Evolutionary conservation across 2,329 filamentous ascomycete genomes (phyloP), one percentile per base, ranked within the genome.

Genomic region (Fusarium sp.): DNA sequence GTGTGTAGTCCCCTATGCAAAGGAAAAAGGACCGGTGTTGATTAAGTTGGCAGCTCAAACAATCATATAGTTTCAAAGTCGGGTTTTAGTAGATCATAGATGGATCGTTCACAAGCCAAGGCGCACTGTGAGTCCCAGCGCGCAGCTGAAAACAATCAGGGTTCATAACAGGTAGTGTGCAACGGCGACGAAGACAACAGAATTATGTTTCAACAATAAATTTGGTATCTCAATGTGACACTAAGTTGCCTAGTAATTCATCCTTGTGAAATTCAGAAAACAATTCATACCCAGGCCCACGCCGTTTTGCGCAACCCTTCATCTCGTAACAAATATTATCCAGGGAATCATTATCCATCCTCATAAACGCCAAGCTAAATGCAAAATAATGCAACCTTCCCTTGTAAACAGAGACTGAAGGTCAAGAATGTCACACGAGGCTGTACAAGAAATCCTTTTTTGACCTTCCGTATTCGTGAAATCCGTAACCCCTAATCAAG

Each of bases 341-440:
- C 51, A 52, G 75, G 58, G 63, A 72, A 76, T 71, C 65, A 66
- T 69, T 26, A 60, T 62, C 49, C 52, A 54, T 59, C 39, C 55
- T 65, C 51, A 72, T 47, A 35, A 78, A 76, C 76, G 73, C 76
- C 76, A 49, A 75, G 71, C 75, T 75, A 70, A 74, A 77, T 71
- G 69, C 61, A 69, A 45, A 62, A 38, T 63, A 66, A 69, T 73
- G 63, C 52, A 59, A 58, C 35, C n/a, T 33, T 51, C 36, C 52
- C n/a, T 42, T 48, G 38, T 72, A 60, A 59, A 58, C 31, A 72
- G 49, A 41, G 49, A 39, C 65, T 47, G 22, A 36, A 47, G 26
- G 33, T 26, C 24, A 54, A 64, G n/a, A 48, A 14, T 20, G 56
- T 35, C 22, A 14, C 51, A 31, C 36, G 44, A 49, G 62, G 72